Base-by-base conservation (phyloP, 441 rosid genomes). In the Adansonia rubrostipa region DNA sequence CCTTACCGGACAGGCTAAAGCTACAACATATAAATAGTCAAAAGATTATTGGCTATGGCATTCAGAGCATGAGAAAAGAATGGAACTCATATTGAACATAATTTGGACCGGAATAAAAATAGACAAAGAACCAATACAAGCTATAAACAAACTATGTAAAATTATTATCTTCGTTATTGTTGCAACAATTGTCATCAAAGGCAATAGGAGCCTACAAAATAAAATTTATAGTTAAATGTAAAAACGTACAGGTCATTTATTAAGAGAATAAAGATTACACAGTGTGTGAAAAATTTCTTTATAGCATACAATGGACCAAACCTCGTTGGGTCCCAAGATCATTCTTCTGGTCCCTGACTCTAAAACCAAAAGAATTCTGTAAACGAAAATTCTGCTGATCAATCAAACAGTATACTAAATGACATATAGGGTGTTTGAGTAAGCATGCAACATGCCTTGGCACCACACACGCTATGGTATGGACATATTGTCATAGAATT, bases 261-360 rank as follows among this genome's bases (percentile, higher is more conserved):
- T 54, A 63, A 63, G 48, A 71, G 33, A 75, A 58, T n/a, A 69
- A 51, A 53, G 44, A 40, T 50, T 64, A 40, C 53, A 80, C 76
- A 73, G 13, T 20, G 51, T 51, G 58, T 17, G 13, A 82, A 56
- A 56, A 68, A 72, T 11, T 11, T 9, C 36, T 42, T 56, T 19
- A 19, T 5, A 79, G 75, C 20, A 42, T 62, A 69, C 14, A 54
- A 67, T 19, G 58, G 76, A 79, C 65, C 33, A 61, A 73, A 89
- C 97, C 89, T 92, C 88, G 81, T 91, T 90, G 6, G 97, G 99
- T 87, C 81, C 97, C 97, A 92, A 54, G 98, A 89, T 97, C 96
- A 95, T 77, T 97, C 97, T 71, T 28, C 33, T 28, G 33, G 33
- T 28, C 33, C 33, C 33, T 28, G 33, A 28, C 2, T 28, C 2